phyloP scores from a whole-genome alignment of 768 basidiomycete species.

The Trametes meyenii region DNA sequence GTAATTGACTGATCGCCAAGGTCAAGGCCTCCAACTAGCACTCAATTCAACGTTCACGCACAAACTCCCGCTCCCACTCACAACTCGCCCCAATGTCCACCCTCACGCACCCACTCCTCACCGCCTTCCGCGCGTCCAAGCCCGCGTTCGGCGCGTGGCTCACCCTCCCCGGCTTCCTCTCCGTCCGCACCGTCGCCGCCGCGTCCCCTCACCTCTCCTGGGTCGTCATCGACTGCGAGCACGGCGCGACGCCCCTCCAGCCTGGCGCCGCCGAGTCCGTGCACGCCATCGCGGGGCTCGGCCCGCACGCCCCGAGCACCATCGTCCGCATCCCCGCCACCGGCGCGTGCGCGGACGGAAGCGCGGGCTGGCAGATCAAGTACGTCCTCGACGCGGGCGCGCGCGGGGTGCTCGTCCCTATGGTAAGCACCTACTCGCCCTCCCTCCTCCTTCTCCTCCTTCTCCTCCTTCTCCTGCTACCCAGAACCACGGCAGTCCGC shows the following conservation, averaged over 20 bases:
- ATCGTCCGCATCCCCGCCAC: slow-evolving; percentile 69
- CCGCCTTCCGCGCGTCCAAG: slow-evolving; percentile 54
- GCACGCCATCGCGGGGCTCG: slow-evolving; percentile 53
- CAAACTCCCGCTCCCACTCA: not conserved
- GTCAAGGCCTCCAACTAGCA: no score
- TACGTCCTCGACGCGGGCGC: slow-evolving; percentile 71
- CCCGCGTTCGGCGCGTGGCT: slow-evolving; percentile 73
- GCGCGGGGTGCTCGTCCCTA: slow-evolving; percentile 64
- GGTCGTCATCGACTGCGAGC: slow-evolving; percentile 71
- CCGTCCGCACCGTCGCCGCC: slow-evolving; percentile 60
- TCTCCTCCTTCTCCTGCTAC: no score
- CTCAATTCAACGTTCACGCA: no score
- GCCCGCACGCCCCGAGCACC: slow-evolving; percentile 49
- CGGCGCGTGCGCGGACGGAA: slow-evolving; percentile 46
- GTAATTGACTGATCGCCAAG: no score
- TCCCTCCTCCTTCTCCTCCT: no score
- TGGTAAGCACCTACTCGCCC: no score
- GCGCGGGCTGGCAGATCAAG: slow-evolving; percentile 74
- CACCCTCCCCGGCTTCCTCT: slow-evolving; percentile 58
- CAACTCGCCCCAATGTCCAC: slow-evolving; percentile 44
- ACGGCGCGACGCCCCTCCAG: slow-evolving; percentile 58
- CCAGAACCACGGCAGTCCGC: no score
- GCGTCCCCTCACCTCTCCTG: slow-evolving; percentile 57
- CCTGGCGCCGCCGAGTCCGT: slow-evolving; percentile 60
- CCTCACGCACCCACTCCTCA: slow-evolving; percentile 49